A percentile compares a stretch with the other conserved stretches of the same genome.
phyloP scores from a whole-genome alignment of 768 basidiomycete genomes.

The Crepidotus variabilis region DNA sequence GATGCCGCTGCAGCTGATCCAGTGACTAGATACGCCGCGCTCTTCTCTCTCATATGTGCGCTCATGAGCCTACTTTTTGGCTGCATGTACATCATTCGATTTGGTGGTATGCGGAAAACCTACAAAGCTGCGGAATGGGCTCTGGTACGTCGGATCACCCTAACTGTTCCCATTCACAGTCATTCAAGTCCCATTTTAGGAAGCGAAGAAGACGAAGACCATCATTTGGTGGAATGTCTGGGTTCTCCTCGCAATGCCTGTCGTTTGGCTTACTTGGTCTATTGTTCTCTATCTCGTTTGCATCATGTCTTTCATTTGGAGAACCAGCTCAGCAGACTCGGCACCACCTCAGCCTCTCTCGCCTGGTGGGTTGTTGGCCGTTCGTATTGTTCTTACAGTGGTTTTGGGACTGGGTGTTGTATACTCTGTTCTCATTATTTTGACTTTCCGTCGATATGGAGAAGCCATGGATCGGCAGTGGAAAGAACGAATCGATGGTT shows the following conservation, averaged over 20 bases:
- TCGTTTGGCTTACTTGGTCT: slow-evolving; percentile 57
- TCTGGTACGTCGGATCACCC: slow-evolving; percentile 28
- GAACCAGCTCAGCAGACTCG: slow-evolving; percentile 39
- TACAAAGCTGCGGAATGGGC: slow-evolving; percentile 58
- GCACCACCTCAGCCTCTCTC: slow-evolving; percentile 23
- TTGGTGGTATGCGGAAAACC: slow-evolving; percentile 56
- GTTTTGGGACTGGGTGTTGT: slow-evolving; percentile 49
- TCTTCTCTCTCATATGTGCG: slow-evolving; percentile 51
- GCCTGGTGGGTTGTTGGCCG: slow-evolving; percentile 33
- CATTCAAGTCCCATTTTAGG: slow-evolving; percentile 28
- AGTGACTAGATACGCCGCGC: slow-evolving; percentile 46
- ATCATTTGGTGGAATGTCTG: slow-evolving; percentile 55
- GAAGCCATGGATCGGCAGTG: slow-evolving; percentile 21
- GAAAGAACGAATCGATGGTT: slow-evolving; percentile 14
- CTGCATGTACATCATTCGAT: slow-evolving; percentile 55
- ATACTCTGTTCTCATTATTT: slow-evolving; percentile 14
- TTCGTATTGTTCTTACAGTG: slow-evolving; percentile 44
- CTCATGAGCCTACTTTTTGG: slow-evolving; percentile 55
- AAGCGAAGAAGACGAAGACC: slow-evolving; percentile 35
- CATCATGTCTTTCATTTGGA: slow-evolving; percentile 64
- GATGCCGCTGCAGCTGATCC: slow-evolving; percentile 41
- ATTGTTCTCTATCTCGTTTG: slow-evolving; percentile 52
- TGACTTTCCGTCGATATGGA: slow-evolving; percentile 20
- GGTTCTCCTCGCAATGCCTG: slow-evolving; percentile 64
- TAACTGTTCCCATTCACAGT: not conserved